These are phyloP conservation scores for Melampsora americana DNA, from an alignment of 1,284 basidiomycete species.

Conservation along the genomic window DNA sequence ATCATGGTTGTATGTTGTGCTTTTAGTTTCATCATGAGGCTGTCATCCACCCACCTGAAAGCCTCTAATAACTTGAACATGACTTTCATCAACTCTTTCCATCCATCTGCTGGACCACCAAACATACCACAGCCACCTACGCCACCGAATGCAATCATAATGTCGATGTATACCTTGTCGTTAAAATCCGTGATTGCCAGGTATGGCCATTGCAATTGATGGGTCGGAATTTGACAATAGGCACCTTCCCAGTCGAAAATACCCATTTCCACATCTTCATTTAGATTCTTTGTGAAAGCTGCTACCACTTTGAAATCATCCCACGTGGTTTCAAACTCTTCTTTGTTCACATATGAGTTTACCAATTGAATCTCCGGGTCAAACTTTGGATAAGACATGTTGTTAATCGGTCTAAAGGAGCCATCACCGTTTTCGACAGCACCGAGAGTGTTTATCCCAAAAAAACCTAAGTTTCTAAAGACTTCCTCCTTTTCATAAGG, in stretches of 20 bases:
- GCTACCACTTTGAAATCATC: not conserved
- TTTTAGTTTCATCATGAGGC: not conserved
- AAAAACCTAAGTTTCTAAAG: conserved; percentile 6
- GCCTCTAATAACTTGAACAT: not conserved
- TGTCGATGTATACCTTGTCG: not conserved
- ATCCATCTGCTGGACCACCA: not conserved
- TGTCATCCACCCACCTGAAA: not conserved
- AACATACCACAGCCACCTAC: conserved; percentile 4
- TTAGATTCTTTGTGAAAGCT: not conserved
- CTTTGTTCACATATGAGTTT: conserved; percentile 9
- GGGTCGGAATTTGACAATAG: not conserved
- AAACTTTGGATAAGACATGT: not conserved
- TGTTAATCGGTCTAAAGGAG: too few species aligned
- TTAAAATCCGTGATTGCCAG: not conserved
- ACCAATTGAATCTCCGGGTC: not conserved
- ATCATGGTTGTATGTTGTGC: not conserved
- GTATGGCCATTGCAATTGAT: not conserved
- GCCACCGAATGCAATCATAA: not conserved
- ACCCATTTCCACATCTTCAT: not conserved
- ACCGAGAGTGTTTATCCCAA: not conserved
- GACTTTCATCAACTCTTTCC: conserved; percentile 6
- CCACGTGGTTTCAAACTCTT: too few species aligned
- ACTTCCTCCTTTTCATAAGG: too few species aligned
- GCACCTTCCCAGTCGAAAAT: conserved; percentile 19
- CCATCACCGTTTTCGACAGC: too few species aligned